phyloP scores from a whole-genome alignment of 2,329 filamentous ascomycete species.

The Phaeosphaeria sp. region DNA sequence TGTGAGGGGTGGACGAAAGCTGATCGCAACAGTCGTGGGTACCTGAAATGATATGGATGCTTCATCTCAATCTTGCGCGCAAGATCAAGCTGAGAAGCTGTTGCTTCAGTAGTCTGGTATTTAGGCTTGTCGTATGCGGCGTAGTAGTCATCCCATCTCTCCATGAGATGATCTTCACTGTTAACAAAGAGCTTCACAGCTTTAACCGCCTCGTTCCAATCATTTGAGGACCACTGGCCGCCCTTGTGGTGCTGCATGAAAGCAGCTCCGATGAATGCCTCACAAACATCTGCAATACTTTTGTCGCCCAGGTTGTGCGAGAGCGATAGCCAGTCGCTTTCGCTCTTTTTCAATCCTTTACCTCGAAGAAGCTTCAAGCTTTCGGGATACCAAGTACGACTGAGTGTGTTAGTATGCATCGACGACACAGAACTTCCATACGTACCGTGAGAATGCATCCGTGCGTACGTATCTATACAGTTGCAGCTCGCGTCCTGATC shows the following conservation, averaged over 20 bases:
- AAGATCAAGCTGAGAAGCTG: constrained; percentile 72
- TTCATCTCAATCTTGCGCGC: constrained; percentile 67
- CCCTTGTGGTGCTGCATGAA: constrained; percentile 62
- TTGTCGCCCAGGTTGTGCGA: constrained; percentile 74
- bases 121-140: constrained; percentile 69
- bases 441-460: constrained; percentile 75
- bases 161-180: constrained; percentile 72
- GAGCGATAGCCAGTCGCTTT: constrained; percentile 62
- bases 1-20: constrained; percentile 91
- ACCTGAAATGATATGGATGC: constrained; percentile 71
- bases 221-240: constrained; percentile 50
- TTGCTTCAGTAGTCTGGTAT: constrained; percentile 70
- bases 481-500: constrained; percentile 51
- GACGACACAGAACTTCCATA: constrained; percentile 1
- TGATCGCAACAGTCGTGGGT: constrained; percentile 77
- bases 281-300: constrained; percentile 90
- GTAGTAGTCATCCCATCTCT: constrained; percentile 75
- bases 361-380: constrained; percentile 76
- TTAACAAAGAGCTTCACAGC: constrained; percentile 75
- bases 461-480: constrained; percentile 81
- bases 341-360: constrained; percentile 64
- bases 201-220: constrained; percentile 67
- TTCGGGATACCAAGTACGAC: constrained; percentile 86
- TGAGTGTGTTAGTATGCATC: constrained; percentile 36
- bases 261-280: constrained; percentile 90